Conservation (phyloP, 192 early-diverging fungal genomes). For the Haplosporangium gracile region DNA sequence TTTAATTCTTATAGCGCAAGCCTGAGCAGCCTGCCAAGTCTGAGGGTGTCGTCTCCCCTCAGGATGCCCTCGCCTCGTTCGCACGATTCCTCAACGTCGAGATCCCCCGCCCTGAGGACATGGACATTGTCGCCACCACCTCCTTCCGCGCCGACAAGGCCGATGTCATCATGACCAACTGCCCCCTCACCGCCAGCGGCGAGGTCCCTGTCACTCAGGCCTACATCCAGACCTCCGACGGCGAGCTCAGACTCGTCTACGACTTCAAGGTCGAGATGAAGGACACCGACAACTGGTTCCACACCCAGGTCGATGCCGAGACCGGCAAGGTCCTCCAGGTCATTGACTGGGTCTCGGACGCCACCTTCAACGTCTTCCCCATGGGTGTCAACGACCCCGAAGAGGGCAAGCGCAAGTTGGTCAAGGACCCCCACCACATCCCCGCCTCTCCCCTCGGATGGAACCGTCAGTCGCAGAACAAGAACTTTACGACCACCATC, state of each 20-base stretch:
- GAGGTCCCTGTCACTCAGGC: slow-evolving; percentile 73
- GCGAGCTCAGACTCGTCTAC: slow-evolving; percentile 80
- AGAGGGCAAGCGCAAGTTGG: slow-evolving; percentile 69
- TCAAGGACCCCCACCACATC: slow-evolving; percentile 65
- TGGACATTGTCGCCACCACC: slow-evolving; percentile 49
- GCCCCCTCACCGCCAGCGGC: slow-evolving; percentile 62
- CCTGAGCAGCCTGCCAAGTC: slow-evolving; percentile 31
- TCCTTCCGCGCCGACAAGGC: slow-evolving; percentile 57
- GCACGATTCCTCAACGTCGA: slow-evolving; percentile 70
- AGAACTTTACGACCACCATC: slow-evolving; percentile 76
- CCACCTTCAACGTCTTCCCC: slow-evolving; percentile 85
- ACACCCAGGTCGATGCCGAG: slow-evolving; percentile 74
- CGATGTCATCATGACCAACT: slow-evolving; percentile 58
- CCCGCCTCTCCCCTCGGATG: slow-evolving; percentile 79
- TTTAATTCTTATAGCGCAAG: slow-evolving; percentile 15
- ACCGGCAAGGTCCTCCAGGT: slow-evolving; percentile 75
- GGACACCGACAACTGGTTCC: slow-evolving; percentile 82
- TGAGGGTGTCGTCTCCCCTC: slow-evolving; percentile 61
- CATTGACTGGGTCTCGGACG: slow-evolving; percentile 89
- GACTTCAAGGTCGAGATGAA: slow-evolving; percentile 84
- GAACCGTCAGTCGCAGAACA: slow-evolving; percentile 73
- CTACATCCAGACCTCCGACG: slow-evolving; percentile 73
- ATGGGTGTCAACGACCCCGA: slow-evolving; percentile 85
- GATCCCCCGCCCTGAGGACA: slow-evolving; percentile 59
- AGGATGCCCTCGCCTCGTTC: slow-evolving; percentile 75